Conservation (phyloP, 2,329 filamentous ascomycete species). For the Harringtonia lauricola region DNA sequence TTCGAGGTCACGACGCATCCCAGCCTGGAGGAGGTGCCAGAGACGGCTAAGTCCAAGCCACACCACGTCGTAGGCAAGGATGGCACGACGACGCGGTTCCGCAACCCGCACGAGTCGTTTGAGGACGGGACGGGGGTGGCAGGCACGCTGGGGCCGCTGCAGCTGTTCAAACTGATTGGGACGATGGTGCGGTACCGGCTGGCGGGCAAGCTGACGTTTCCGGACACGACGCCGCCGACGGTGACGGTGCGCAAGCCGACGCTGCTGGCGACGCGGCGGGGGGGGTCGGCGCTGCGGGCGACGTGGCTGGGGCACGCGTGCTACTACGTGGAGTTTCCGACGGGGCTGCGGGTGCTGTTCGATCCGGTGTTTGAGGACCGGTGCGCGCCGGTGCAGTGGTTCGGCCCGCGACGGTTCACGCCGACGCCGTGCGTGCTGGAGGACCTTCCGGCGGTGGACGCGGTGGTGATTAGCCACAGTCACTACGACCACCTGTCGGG, state of each 20-base stretch:
- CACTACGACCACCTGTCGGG: slow-evolving; percentile 91
- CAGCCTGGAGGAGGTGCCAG: slow-evolving; percentile 17
- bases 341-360: slow-evolving; percentile 78
- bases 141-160: background rate
- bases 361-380: slow-evolving; percentile 87
- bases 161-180: slow-evolving; percentile 14
- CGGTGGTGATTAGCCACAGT: slow-evolving; percentile 74
- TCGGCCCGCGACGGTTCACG: slow-evolving; percentile 70
- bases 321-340: slow-evolving; percentile 83
- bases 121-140: slow-evolving; percentile 12
- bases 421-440: slow-evolving; percentile 62
- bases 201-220: slow-evolving; percentile 29
- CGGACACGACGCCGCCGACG: slow-evolving; percentile 54
- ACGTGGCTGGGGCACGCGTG: slow-evolving; percentile 96
- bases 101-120: slow-evolving; percentile 40
- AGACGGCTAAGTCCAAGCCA: slow-evolving; percentile 31
- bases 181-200: slow-evolving; percentile 25
- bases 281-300: slow-evolving; percentile 47
- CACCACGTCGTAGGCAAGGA: slow-evolving; percentile 34
- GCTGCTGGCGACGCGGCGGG: slow-evolving; percentile 44
- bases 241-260: slow-evolving; percentile 55
- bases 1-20: slow-evolving; percentile 3
- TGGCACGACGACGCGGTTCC: slow-evolving; percentile 31
- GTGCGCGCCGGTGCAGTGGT: slow-evolving; percentile 62
- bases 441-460: slow-evolving; percentile 68